Conservation (phyloP, 179 eudicot species). For the Nepenthes alata region DNA sequence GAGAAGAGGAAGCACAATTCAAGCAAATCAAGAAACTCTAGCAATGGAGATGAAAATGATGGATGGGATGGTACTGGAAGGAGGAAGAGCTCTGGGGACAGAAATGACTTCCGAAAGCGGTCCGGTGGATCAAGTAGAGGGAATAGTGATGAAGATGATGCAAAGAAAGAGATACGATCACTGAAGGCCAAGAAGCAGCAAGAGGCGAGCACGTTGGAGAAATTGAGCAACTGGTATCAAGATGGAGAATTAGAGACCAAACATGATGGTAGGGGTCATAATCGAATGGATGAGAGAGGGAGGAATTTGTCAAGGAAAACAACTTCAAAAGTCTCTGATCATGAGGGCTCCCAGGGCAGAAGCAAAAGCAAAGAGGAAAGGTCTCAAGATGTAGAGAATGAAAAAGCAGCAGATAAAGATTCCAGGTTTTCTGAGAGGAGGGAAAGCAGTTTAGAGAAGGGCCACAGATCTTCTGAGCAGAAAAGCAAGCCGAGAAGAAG, state of each 20-base stretch:
- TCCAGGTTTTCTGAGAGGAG: slow-evolving; percentile 30
- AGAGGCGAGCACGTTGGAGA: slow-evolving; percentile 63
- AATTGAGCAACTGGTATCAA: slow-evolving; percentile 70
- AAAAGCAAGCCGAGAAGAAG: slow-evolving; percentile 34
- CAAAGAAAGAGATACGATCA: slow-evolving; percentile 39
- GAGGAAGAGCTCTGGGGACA: slow-evolving; percentile 46
- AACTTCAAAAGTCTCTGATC: slow-evolving; percentile 34
- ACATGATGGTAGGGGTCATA: slow-evolving; percentile 36
- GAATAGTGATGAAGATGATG: slow-evolving; percentile 49
- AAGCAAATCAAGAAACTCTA: slow-evolving; percentile 45
- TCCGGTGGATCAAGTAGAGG: slow-evolving; percentile 49
- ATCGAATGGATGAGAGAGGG: slow-evolving; percentile 42
- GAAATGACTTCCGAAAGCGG: slow-evolving; percentile 47
- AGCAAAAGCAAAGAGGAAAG: slow-evolving; percentile 42
- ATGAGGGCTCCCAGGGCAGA: slow-evolving; percentile 36
- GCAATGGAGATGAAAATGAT: slow-evolving; percentile 46
- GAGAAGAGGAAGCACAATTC: slow-evolving; percentile 53
- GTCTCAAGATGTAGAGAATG: slow-evolving; percentile 31
- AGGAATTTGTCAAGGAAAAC: slow-evolving; percentile 32
- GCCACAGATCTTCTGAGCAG: slow-evolving; percentile 36
- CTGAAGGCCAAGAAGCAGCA: slow-evolving; percentile 44
- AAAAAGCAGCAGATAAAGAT: slow-evolving; percentile 41
- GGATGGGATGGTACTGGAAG: slow-evolving; percentile 51
- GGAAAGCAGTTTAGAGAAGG: slow-evolving; percentile 41
- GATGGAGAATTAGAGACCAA: slow-evolving; percentile 60